phyloP scores from a whole-genome alignment of 177 flowering plant species.

The Tripterygium wilfordii region DNA sequence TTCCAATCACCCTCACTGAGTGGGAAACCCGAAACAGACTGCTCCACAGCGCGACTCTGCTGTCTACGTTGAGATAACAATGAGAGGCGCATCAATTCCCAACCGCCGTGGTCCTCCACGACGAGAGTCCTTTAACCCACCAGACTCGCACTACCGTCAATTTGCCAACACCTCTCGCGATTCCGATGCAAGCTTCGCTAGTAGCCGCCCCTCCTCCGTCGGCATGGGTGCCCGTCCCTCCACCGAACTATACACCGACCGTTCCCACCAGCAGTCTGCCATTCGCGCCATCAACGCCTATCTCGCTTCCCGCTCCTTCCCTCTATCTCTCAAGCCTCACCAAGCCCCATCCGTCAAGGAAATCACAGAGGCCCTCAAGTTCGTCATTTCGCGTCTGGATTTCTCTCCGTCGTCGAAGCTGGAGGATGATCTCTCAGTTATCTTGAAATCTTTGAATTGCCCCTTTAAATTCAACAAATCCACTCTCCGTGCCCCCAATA shows the following conservation, averaged over 20 bases:
- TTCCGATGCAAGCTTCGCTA: constrained; percentile 77
- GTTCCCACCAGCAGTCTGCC: constrained; percentile 48
- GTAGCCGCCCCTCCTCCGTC: constrained; percentile 62
- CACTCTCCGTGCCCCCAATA: constrained; percentile 58
- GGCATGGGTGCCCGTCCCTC: constrained; percentile 30
- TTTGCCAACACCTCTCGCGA: constrained; percentile 34
- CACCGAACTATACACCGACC: constrained; percentile 40
- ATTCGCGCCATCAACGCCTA: constrained; percentile 57
- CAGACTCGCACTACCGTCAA: not conserved
- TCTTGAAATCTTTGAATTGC: constrained; percentile 50
- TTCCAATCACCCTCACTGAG: not conserved
- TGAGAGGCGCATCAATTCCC: constrained; percentile 2
- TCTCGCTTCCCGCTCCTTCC: constrained; percentile 47
- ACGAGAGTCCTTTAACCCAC: constrained; percentile 2
- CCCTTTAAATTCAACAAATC: constrained; percentile 71
- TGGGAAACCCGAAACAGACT: not conserved
- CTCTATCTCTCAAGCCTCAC: constrained; percentile 18
- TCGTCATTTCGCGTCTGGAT: constrained; percentile 47
- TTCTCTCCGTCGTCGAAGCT: constrained; percentile 38
- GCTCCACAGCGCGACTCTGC: too few relatives aligned
- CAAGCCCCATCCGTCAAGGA: constrained; percentile 54
- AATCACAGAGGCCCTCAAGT: constrained; percentile 45
- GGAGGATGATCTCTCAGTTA: constrained; percentile 59
- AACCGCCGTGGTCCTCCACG: constrained; percentile 6
- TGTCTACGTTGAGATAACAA: too few relatives aligned